Conservation (phyloP, 2,329 filamentous ascomycete species). For the Sporothrix brunneoviolacea region DNA sequence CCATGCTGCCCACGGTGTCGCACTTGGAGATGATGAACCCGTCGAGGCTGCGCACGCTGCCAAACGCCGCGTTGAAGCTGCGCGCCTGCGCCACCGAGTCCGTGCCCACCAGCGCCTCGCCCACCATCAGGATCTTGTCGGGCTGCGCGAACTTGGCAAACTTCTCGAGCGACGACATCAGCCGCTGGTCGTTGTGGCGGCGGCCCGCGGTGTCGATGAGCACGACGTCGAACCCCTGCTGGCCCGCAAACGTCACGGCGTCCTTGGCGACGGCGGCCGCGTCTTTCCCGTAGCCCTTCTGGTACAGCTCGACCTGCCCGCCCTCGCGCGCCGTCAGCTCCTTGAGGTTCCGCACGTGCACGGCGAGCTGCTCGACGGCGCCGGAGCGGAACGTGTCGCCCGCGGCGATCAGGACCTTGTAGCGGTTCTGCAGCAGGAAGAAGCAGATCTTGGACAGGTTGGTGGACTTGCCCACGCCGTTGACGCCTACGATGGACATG, state of each 20-base stretch:
- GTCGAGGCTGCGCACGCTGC: slow-evolving; percentile 70
- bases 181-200: slow-evolving; percentile 86
- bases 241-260: slow-evolving; percentile 72
- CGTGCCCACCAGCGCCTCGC: slow-evolving; percentile 81
- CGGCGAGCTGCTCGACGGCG: slow-evolving; percentile 91
- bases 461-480: slow-evolving; percentile 96
- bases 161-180: slow-evolving; percentile 96
- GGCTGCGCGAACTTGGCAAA: slow-evolving; percentile 94
- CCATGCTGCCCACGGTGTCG: slow-evolving; percentile 99
- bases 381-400: slow-evolving; percentile 96
- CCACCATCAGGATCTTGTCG: slow-evolving; percentile 98
- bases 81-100: slow-evolving; percentile 92
- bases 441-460: slow-evolving; percentile 98
- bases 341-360: slow-evolving; percentile 88
- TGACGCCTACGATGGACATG: slow-evolving; percentile 96
- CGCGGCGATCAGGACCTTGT: slow-evolving; percentile 87
- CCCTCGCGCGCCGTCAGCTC: slow-evolving; percentile 78
- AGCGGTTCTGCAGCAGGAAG: slow-evolving; percentile 95
- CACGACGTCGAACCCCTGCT: slow-evolving; percentile 80
- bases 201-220: slow-evolving; percentile 94
- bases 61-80: slow-evolving; percentile 94
- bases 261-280: slow-evolving; percentile 93
- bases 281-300: slow-evolving; percentile 97
- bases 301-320: slow-evolving; percentile 81
- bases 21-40: slow-evolving; percentile 99